Evolutionary conservation across 257 asterid species (phyloP).

Genomic region (Coffea canephora): DNA sequence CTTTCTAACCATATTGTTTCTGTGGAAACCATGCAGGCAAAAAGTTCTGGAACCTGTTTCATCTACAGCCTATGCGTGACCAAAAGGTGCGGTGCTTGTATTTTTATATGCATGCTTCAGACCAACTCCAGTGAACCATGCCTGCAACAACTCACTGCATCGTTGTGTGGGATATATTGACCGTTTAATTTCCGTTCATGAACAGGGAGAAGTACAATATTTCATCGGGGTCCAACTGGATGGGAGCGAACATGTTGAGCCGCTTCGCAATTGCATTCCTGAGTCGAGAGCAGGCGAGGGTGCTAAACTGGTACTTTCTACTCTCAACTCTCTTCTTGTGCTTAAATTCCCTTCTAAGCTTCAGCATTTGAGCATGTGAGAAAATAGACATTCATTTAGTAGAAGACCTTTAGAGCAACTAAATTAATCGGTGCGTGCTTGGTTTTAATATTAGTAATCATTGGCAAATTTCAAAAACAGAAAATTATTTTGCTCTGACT

Average conservation of each 20-base stretch:
- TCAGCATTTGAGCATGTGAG: background rate
- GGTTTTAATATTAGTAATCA: background rate
- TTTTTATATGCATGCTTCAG: background rate
- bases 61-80: conserved; percentile 99
- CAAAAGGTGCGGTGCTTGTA: conserved; percentile 77
- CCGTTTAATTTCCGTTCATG: conserved; percentile 10
- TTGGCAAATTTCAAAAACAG: background rate
- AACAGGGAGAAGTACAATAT: conserved; percentile 96
- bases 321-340: background rate
- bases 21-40: conserved; percentile 48
- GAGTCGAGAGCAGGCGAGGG: conserved; percentile 75
- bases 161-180: background rate
- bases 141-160: background rate
- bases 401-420: background rate
- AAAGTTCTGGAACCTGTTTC: conserved; percentile 97
- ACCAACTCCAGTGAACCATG: background rate
- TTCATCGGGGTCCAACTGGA: conserved; percentile 97
- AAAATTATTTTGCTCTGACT: background rate
- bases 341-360: background rate
- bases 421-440: background rate
- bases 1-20: background rate
- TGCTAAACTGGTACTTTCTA: conserved; percentile 51
- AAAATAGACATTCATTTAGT: background rate
- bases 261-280: conserved; percentile 84
- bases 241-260: conserved; percentile 95